phyloP scores from a whole-genome alignment of 768 basidiomycete genomes.

The Russula lepida region DNA sequence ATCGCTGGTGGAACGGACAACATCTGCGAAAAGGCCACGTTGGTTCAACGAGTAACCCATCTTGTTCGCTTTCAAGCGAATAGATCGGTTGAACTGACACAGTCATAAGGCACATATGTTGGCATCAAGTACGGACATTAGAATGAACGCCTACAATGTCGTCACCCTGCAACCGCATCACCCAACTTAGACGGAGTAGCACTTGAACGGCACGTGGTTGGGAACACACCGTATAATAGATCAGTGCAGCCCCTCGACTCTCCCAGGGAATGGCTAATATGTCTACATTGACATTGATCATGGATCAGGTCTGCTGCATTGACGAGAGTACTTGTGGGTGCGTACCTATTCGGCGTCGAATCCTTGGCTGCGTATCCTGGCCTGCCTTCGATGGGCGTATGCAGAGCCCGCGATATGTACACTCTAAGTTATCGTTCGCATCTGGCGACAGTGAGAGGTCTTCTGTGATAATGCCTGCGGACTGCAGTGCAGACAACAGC shows the following conservation, averaged over 20 bases:
- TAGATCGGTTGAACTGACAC: slow-evolving; percentile 77
- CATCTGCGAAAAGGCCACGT: slow-evolving; percentile 64
- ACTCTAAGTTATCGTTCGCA: slow-evolving; percentile 59
- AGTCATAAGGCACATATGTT: background rate
- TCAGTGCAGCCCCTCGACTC: slow-evolving; percentile 70
- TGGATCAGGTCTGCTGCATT: background rate
- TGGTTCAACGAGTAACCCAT: slow-evolving; percentile 86
- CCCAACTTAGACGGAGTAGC: background rate
- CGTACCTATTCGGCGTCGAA: slow-evolving; percentile 59
- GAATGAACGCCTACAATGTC: slow-evolving; percentile 57
- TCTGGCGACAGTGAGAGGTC: slow-evolving; percentile 62
- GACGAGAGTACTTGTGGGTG: background rate
- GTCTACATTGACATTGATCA: slow-evolving; percentile 34
- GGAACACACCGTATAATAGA: slow-evolving; percentile 80
- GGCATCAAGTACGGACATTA: background rate
- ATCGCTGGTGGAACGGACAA: slow-evolving; percentile 62
- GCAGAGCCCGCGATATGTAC: slow-evolving; percentile 77
- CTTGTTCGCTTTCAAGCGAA: slow-evolving; percentile 74
- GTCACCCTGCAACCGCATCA: slow-evolving; percentile 52
- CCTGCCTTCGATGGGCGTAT: slow-evolving; percentile 3
- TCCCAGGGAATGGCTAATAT: slow-evolving; percentile 76
- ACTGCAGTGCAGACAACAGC: slow-evolving; percentile 50
- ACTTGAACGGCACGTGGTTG: background rate
- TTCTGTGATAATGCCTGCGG: slow-evolving; percentile 61
- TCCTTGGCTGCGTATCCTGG: slow-evolving; percentile 32